Percentiles rank a stretch among this genome's conserved stretches.
phyloP scores from a whole-genome alignment of 176 grass and related monocot species.

The Cymbopogon citratus region DNA sequence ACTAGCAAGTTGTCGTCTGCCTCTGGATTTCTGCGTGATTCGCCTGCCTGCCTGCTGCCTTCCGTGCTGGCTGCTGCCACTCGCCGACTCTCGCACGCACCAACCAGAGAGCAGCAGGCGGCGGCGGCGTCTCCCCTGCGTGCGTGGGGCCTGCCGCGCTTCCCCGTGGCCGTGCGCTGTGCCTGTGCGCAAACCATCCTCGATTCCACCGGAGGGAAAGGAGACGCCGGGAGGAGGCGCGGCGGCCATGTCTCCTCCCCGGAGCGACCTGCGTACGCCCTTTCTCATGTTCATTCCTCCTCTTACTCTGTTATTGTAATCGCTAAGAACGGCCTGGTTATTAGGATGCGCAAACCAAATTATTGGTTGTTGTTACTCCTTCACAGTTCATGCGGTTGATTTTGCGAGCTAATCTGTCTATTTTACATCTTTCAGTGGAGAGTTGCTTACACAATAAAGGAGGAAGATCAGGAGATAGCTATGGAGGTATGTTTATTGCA shows the following conservation, averaged over 20 bases:
- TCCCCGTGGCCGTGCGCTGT: not conserved
- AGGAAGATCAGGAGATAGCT: slow-evolving; percentile 69
- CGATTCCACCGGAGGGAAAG: slow-evolving; percentile 12
- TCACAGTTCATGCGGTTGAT: not conserved
- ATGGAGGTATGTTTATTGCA: slow-evolving; percentile 46
- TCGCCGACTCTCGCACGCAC: not conserved
- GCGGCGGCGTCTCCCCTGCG: not conserved
- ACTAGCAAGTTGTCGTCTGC: not conserved
- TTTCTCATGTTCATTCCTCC: not conserved
- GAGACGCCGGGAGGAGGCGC: slow-evolving; percentile 3
- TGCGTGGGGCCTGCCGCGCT: not conserved
- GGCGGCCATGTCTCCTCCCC: slow-evolving; percentile 14
- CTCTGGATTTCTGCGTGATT: slow-evolving; percentile 13
- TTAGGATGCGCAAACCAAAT: not conserved
- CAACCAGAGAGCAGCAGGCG: too few species aligned
- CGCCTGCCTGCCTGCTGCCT: not conserved
- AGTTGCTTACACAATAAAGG: slow-evolving; percentile 70
- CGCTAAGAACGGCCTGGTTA: not conserved
- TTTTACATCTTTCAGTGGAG: slow-evolving; percentile 61
- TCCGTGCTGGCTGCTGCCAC: not conserved
- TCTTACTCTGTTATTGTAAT: not conserved
- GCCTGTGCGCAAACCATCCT: too few species aligned
- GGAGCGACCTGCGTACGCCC: slow-evolving; percentile 61
- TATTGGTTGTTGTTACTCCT: not conserved
- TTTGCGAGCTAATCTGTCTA: not conserved